Conservation (phyloP, 2,329 filamentous ascomycete species). For the Camillea tinctor region DNA sequence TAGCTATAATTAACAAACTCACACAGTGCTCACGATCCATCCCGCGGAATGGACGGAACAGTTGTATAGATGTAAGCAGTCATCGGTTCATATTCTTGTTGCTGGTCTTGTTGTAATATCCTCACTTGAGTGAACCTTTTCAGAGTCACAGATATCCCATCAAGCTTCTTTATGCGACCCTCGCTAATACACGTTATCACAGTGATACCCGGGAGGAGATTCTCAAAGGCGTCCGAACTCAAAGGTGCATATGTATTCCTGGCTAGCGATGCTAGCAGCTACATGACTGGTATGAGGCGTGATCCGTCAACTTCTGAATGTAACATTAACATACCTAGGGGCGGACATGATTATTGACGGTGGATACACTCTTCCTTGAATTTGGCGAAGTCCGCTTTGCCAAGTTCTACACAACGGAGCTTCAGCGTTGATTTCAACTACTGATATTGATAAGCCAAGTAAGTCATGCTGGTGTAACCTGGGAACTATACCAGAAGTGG, state of each 20-base stretch:
- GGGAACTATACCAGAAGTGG: no score
- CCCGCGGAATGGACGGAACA: slow-evolving; percentile 28
- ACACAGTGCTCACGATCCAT: slow-evolving; percentile 31
- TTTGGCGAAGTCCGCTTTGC: no score
- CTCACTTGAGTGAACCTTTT: no score
- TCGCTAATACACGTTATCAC: neutral
- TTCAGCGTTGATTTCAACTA: no score
- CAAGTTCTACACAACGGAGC: no score
- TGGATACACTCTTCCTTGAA: neutral
- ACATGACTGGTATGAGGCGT: slow-evolving; percentile 42
- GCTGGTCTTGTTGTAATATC: neutral
- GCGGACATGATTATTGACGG: neutral
- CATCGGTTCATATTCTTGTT: neutral
- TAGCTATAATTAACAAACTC: neutral
- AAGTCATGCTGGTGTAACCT: no score
- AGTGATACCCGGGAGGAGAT: neutral
- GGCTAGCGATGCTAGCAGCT: slow-evolving; percentile 49
- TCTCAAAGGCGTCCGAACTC: slow-evolving; percentile 43
- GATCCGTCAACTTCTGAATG: neutral
- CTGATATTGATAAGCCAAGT: no score
- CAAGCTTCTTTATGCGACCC: neutral
- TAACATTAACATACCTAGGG: neutral
- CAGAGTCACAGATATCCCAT: neutral
- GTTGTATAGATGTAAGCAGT: slow-evolving; percentile 18
- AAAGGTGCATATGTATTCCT: slow-evolving; percentile 47